Conservation (phyloP, 257 asterid genomes). For the Solanum sitiens region DNA sequence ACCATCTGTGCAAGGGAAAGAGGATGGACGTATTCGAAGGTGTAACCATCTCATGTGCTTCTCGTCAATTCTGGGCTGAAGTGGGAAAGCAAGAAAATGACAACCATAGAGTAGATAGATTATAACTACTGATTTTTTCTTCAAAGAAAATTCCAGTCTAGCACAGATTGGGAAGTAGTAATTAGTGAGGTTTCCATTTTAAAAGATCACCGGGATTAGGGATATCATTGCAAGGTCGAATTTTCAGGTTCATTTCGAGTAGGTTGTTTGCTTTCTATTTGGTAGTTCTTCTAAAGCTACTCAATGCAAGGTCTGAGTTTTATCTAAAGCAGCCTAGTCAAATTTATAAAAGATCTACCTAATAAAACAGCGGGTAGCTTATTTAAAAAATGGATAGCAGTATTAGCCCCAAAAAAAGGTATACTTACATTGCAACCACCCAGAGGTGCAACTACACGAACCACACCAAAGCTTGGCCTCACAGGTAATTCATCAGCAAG, state of each 20-base stretch:
- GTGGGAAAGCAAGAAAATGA: background rate
- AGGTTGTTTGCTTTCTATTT: background rate
- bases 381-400: background rate
- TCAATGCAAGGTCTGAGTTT: background rate
- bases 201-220: background rate
- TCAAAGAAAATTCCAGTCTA: background rate
- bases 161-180: background rate
- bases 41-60: conserved; percentile 87
- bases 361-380: background rate
- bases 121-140: background rate
- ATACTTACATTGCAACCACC: conserved; percentile 90
- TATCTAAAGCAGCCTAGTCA: background rate
- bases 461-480: conserved; percentile 51
- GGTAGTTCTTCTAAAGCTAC: background rate
- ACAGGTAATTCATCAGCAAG: conserved; percentile 66
- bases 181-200: background rate
- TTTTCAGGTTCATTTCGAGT: background rate
- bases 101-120: background rate
- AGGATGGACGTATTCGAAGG: conserved; percentile 81
- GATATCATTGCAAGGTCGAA: background rate
- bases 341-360: background rate
- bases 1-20: conserved; percentile 47
- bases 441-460: conserved; percentile 82
- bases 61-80: conserved; percentile 85
- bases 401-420: conserved; percentile 10